Base-by-base conservation (phyloP, 2,329 filamentous ascomycete species). In the Exserohilum rostratum region DNA sequence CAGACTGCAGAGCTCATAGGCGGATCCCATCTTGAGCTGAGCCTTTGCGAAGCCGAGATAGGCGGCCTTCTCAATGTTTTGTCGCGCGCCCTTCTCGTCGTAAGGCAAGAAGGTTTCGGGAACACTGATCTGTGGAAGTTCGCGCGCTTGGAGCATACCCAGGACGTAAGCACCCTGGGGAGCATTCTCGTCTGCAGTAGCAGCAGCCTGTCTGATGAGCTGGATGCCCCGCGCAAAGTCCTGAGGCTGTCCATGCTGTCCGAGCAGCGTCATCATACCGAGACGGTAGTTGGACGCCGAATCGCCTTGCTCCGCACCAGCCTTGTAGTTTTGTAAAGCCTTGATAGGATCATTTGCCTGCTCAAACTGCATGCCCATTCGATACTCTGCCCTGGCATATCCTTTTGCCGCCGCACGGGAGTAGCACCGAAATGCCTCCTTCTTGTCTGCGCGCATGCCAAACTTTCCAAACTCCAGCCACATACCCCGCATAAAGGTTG, bases 391-490 rank as follows among this genome's bases (percentile, higher is more conserved):
- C 65, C 95, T 84, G 18, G 89, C 86, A 77, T 93, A 96, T 53
- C 91, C 91, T 66, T 90, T 87, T 66, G 93, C 89, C 27, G 91
- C 89, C n/a, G 95, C 90, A 67, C 88, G 83, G 58, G 87, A 87
- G 77, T 98, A 99, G 67, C 89, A 90, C 57, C 87, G 79, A 73
- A 96, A 98, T 6, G 95, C 93, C 77, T 97, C 93, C 69, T 93
- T 93, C 79, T 96, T 96, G 80, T 99, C 95, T 56, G 92, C 83
- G 25, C 92, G 87, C 75, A 89, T 87, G 34, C 91, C 92, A 71
- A 97, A 98, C 72, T 96, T 96, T 65, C 95, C 95, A 81, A 98
- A 99, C 73, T 99, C 95, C 46, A 96, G 82, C 95, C 95, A 99
- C 83, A 96, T 97, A 55, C 92, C 91, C 67, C 87, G 87, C 80